Evolutionary conservation across 148 eudicot genomes (phyloP), one percentile per base, ranked within the genome.

Genomic region (Polygonum aviculare): DNA sequence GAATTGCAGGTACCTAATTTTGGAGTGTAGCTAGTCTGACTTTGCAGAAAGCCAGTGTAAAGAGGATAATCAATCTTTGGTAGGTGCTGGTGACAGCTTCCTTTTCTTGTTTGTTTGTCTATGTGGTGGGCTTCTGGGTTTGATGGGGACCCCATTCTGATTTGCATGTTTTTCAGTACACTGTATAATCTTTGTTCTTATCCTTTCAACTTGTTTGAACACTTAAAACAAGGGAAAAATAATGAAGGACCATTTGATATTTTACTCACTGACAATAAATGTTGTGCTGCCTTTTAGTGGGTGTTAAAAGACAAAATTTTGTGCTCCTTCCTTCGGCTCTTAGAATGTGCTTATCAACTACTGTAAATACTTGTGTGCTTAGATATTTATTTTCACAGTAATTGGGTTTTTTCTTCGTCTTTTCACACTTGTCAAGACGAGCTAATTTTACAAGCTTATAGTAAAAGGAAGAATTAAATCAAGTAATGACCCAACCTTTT

Each of bases 11-110:
- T 67, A 67, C 72, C 72, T 67, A 67, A 67, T 38, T 67, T 67
- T 67, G 72, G 72, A 67, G 8, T 36, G 44, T 35, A 67, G 72
- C 21, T 38, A 67, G 21, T 67, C 71, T 33, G 72, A 67, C 72
- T 67, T 67, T 67, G 72, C 44, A 36, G 45, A 5, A 12, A 67
- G 72, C 72, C 72, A 16, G 5, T 36, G 71, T 36, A 21, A 60
- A 15, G 72, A 67, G 44, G 72, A 67, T 67, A 67, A 67, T 67
- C 72, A 67, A 67, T 67, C 72, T 35, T 67, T 16, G 72, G 72
- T 67, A 7, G 69, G 69, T 67, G 72, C 44, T 67, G 44, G 45
- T 67, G 72, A 67, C 72, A 67, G 45, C 72, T 67, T 67, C 72
- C 45, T 67, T 15, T 67, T 38, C 44, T 67, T 67, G 72, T 67